Percentiles rank a stretch among this genome's conserved stretches.
Evolutionary conservation across 805 yeast genomes (phyloP).

Genomic region (Candida sanyiensis): DNA sequence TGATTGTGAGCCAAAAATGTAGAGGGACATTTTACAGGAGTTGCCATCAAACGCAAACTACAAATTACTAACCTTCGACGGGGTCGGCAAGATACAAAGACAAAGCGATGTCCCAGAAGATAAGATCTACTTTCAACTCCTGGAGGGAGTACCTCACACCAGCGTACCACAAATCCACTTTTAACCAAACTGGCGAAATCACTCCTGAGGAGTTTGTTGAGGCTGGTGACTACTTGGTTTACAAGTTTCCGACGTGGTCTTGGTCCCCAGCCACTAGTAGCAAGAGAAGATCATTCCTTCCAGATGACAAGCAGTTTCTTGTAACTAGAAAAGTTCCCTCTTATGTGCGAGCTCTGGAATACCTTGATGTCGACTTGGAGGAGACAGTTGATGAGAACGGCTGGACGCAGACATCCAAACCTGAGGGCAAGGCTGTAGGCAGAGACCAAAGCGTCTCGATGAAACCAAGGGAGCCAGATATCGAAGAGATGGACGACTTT

Average conservation of each 20-base stretch:
- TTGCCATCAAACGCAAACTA: too few relatives aligned
- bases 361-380: slow-evolving; percentile 39
- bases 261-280: slow-evolving; percentile 66
- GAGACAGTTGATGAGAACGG: slow-evolving; percentile 45
- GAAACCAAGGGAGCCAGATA: slow-evolving; percentile 20
- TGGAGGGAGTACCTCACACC: slow-evolving; percentile 93
- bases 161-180: slow-evolving; percentile 78
- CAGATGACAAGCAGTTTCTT: slow-evolving; percentile 78
- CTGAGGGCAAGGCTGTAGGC: slow-evolving; percentile 10
- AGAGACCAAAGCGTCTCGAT: not conserved
- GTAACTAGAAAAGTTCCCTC: slow-evolving; percentile 90
- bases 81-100: too few relatives aligned
- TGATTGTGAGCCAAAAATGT: too few relatives aligned
- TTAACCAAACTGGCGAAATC: slow-evolving; percentile 80
- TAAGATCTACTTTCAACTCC: slow-evolving; percentile 75
- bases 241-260: slow-evolving; percentile 94
- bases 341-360: slow-evolving; percentile 56
- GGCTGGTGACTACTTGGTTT: slow-evolving; percentile 90
- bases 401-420: slow-evolving; percentile 44
- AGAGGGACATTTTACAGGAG: too few relatives aligned
- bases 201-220: slow-evolving; percentile 92
- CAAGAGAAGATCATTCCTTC: slow-evolving; percentile 63
- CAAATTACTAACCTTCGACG: too few relatives aligned
- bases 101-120: slow-evolving; percentile 12
- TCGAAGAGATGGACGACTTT: slow-evolving; percentile 41